A percentile compares a stretch with the other conserved stretches of the same genome.
These are phyloP conservation scores for Pythium apleroticum DNA, from an alignment of 352 stramenopile genomes.

Conservation along the genomic window DNA sequence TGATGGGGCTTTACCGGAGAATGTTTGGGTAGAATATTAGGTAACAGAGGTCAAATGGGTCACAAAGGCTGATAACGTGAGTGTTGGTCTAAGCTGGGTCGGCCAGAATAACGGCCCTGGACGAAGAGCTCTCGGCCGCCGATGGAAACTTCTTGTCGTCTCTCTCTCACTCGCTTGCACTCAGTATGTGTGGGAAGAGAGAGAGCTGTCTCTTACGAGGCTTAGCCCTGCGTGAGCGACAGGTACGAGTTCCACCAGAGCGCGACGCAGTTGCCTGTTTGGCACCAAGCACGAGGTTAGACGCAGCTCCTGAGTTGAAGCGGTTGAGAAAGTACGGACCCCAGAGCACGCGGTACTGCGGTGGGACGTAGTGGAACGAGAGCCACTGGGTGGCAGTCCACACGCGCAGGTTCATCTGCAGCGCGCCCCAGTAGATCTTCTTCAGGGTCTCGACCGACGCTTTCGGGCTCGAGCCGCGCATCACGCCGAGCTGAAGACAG, in stretches of 20 bases:
- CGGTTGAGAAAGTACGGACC: constrained; percentile 35
- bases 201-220: not conserved
- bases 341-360: constrained; percentile 71
- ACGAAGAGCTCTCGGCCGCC: not conserved
- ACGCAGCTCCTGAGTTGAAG: not conserved
- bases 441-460: constrained; percentile 44
- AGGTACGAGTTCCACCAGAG: constrained; percentile 85
- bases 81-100: constrained; percentile 21
- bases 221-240: constrained; percentile 56
- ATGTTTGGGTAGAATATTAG: not conserved
- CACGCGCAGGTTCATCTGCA: constrained; percentile 73
- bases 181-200: not conserved
- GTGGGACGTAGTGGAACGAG: constrained; percentile 74
- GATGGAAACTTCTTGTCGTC: constrained; percentile 25
- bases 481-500: constrained; percentile 43
- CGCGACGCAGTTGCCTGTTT: constrained; percentile 58
- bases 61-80: constrained; percentile 9
- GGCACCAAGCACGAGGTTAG: not conserved
- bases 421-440: constrained; percentile 46
- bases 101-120: not conserved
- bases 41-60: constrained; percentile 16
- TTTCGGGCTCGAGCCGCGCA: constrained; percentile 52
- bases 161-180: too few species aligned
- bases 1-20: not conserved
- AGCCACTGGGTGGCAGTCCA: constrained; percentile 73